phyloP scores from a whole-genome alignment of 768 basidiomycete species.

The Pisolithus microcarpus region DNA sequence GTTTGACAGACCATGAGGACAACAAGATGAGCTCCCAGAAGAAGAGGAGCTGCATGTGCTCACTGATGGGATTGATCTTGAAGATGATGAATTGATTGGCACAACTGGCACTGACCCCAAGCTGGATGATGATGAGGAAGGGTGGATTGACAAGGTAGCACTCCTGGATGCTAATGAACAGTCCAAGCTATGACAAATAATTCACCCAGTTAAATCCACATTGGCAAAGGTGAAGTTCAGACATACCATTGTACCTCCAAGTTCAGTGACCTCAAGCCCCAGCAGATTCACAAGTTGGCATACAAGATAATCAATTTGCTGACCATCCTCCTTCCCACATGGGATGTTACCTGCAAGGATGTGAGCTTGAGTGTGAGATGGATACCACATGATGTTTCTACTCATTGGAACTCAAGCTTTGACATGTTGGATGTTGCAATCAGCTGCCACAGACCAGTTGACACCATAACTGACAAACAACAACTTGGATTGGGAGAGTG shows the following conservation, averaged over 20 bases:
- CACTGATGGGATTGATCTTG: neutral
- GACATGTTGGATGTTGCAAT: conserved; percentile 17
- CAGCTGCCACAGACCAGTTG: conserved; percentile 14
- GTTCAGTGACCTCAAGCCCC: no score
- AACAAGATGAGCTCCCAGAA: no score
- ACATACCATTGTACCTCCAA: neutral
- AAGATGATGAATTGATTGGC: neutral
- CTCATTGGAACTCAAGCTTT: conserved; percentile 13
- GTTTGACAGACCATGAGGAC: no score
- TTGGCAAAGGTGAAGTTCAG: conserved; percentile 27
- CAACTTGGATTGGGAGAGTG: conserved; percentile 15
- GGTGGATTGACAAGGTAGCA: conserved; percentile 21
- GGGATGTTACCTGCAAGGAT: conserved; percentile 10
- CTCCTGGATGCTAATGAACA: conserved; percentile 9
- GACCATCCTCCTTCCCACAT: conserved; percentile 16
- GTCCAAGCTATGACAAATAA: conserved; percentile 8
- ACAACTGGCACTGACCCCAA: neutral
- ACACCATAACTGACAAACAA: conserved; percentile 12
- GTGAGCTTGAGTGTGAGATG: conserved; percentile 1
- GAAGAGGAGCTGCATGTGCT: conserved; percentile 14
- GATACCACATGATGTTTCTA: conserved; percentile 11
- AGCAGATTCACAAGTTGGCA: conserved; percentile 3
- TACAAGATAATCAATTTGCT: conserved; percentile 14
- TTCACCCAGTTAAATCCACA: conserved; percentile 18
- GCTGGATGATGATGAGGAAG: conserved; percentile 11